Evolutionary conservation across 2,329 filamentous ascomycete species (phyloP).

Genomic region (Claviceps humidiphila): DNA sequence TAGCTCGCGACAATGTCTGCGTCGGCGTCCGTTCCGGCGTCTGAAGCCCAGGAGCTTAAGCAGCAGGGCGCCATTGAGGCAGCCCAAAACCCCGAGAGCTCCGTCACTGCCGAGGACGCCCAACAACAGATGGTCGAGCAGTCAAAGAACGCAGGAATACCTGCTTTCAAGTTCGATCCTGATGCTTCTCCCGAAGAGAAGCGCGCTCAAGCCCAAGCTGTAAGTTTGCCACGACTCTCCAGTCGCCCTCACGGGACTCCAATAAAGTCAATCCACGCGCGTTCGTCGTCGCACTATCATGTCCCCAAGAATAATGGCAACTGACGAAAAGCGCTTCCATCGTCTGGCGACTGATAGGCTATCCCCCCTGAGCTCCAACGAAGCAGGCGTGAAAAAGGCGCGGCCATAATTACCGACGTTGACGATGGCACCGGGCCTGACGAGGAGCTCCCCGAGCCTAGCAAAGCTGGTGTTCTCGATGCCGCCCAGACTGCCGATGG

Average conservation of each 20-base stretch:
- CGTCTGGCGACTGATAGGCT: conserved; percentile 13
- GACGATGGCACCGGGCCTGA: conserved; percentile 55
- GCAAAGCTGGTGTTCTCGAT: conserved; percentile 54
- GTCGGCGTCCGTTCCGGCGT: background rate
- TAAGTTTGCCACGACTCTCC: conserved; percentile 30
- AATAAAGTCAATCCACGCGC: background rate
- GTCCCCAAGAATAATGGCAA: background rate
- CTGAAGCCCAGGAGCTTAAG: conserved; percentile 52
- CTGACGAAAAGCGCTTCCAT: background rate
- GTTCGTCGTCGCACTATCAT: no score
- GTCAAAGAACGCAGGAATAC: conserved; percentile 63
- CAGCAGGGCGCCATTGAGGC: conserved; percentile 68
- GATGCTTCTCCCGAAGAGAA: conserved; percentile 76
- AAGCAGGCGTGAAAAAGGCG: conserved; percentile 36
- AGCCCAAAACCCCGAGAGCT: conserved; percentile 55
- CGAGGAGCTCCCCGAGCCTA: conserved; percentile 66
- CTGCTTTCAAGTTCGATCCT: conserved; percentile 78
- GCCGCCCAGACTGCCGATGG: conserved; percentile 36
- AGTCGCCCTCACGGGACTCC: background rate
- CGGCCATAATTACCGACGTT: conserved; percentile 66
- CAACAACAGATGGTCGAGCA: conserved; percentile 64
- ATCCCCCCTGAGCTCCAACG: conserved; percentile 25
- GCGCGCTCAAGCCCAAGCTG: conserved; percentile 61
- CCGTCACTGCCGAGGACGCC: conserved; percentile 55
- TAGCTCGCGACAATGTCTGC: conserved; percentile 20